Conservation (phyloP, 192 early-diverging fungal species). For the Rhizophagus prolifer region DNA sequence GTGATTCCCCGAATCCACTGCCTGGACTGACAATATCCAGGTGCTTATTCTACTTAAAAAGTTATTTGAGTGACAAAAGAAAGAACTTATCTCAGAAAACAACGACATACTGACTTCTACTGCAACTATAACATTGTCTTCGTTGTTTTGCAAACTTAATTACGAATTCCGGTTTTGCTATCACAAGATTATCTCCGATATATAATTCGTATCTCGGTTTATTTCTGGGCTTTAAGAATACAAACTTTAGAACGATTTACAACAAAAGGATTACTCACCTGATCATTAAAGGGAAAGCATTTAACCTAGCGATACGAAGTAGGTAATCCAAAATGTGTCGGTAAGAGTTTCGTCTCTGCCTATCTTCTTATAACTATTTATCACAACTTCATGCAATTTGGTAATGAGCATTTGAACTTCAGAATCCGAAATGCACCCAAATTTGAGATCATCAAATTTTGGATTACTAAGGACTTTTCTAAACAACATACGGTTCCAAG, state of each 20-base stretch:
- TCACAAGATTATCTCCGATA: not conserved
- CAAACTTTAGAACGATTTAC: not conserved
- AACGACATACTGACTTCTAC: not conserved
- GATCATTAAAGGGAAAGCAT: not conserved
- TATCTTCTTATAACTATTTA: not conserved
- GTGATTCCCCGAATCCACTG: not conserved
- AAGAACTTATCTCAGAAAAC: not conserved
- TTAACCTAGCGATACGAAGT: not conserved
- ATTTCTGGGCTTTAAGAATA: not conserved
- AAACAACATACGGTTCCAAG: not conserved
- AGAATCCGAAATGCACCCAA: slow-evolving; percentile 3
- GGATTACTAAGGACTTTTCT: not conserved
- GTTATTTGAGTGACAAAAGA: not conserved
- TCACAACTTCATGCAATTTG: slow-evolving; percentile 15
- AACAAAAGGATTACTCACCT: no score
- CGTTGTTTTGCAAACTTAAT: not conserved
- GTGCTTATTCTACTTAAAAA: not conserved
- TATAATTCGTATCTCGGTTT: not conserved
- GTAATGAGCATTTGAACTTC: slow-evolving; percentile 10
- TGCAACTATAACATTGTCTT: not conserved
- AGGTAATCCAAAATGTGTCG: slow-evolving; percentile 8
- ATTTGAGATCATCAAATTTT: not conserved
- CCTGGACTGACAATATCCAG: not conserved
- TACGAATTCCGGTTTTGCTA: not conserved
- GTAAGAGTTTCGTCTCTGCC: slow-evolving; percentile 25